Evolutionary conservation across 129 eudicot species (phyloP).

Genomic region (Chrysanthemum lavandulifolium): DNA sequence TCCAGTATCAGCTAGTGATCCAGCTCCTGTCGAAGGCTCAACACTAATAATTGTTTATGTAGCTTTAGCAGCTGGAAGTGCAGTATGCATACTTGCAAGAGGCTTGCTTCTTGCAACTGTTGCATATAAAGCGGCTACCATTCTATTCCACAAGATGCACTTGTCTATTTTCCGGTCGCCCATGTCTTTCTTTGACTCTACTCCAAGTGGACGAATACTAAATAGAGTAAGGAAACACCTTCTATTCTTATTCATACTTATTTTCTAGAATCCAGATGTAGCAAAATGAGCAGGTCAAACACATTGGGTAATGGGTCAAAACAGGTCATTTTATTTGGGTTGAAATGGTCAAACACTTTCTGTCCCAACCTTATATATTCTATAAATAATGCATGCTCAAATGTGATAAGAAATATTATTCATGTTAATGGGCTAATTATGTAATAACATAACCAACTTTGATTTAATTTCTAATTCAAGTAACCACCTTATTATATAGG

Average conservation of each 20-base stretch:
- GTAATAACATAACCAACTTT: too few species aligned
- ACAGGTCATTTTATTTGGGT: too few species aligned
- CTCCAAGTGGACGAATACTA: conserved; percentile 83
- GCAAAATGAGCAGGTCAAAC: neutral
- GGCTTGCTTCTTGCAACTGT: conserved; percentile 49
- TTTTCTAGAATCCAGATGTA: neutral
- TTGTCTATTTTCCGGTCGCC: conserved; percentile 73
- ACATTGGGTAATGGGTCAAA: neutral
- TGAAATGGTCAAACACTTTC: too few species aligned
- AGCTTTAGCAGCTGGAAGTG: conserved; percentile 65
- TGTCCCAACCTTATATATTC: too few species aligned
- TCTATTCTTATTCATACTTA: neutral
- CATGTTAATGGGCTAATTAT: too few species aligned
- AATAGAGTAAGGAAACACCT: conserved; percentile 54
- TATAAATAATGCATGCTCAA: neutral
- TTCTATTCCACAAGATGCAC: conserved; percentile 78
- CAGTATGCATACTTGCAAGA: conserved; percentile 57
- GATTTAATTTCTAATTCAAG: too few species aligned
- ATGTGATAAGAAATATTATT: neutral
- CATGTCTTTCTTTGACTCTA: conserved; percentile 91
- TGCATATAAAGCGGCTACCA: conserved; percentile 54
- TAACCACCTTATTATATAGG: too few species aligned
- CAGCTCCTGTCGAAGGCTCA: conserved; percentile 44
- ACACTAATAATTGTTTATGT: conserved; percentile 66
- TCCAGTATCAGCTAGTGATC: conserved; percentile 54